phyloP scores from a whole-genome alignment of 73 alveolate species.

The Paramecium caudatum region DNA sequence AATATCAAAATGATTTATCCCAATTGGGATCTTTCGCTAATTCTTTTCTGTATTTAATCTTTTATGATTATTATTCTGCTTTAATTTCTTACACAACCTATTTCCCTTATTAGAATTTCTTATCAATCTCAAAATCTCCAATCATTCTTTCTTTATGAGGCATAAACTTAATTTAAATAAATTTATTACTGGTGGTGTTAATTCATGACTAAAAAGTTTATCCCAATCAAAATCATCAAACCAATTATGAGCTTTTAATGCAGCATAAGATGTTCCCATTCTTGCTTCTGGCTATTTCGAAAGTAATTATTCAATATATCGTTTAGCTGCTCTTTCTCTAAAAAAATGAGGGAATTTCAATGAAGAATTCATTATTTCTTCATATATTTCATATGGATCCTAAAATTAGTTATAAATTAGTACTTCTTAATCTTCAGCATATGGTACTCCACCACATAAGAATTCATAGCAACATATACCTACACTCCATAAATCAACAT shows the following conservation, averaged over 20 bases:
- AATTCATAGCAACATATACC: constrained; percentile 82
- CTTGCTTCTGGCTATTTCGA: constrained; percentile 74
- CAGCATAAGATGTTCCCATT: constrained; percentile 67
- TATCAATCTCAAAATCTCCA: not conserved
- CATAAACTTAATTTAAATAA: not conserved
- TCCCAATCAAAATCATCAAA: constrained; percentile 75
- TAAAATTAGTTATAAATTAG: not conserved
- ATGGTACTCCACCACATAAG: constrained; percentile 83
- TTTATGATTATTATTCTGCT: not conserved
- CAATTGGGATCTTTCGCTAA: constrained; percentile 68
- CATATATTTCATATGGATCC: constrained; percentile 83
- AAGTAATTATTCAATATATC: constrained; percentile 40
- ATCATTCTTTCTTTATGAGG: constrained; percentile 66
- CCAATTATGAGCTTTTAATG: constrained; percentile 73
- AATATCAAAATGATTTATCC: constrained; percentile 73
- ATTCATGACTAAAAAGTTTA: constrained; percentile 28
- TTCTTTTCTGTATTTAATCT: constrained; percentile 30
- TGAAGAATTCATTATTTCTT: not conserved
- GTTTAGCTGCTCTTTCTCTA: constrained; percentile 56
- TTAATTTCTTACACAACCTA: constrained; percentile 45
- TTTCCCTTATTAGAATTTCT: constrained; percentile 56
- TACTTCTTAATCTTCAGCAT: constrained; percentile 81
- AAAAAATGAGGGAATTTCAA: constrained; percentile 63
- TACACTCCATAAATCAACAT: constrained; percentile 84
- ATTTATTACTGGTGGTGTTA: constrained; percentile 52